phyloP scores from a whole-genome alignment of 78 protist genomes.

The Isochrysis galbana region DNA sequence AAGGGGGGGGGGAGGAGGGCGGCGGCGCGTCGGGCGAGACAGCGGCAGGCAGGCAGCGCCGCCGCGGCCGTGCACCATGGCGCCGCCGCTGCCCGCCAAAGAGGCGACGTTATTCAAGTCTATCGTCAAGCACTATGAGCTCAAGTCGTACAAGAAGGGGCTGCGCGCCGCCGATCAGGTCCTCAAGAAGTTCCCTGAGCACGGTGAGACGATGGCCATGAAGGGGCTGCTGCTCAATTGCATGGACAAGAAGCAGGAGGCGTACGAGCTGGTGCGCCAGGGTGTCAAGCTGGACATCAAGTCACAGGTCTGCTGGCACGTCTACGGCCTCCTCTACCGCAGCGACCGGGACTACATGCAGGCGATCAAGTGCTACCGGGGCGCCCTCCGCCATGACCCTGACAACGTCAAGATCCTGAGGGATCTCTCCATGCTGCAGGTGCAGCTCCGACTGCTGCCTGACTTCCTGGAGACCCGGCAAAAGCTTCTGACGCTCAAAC shows the following conservation, averaged over 20 bases:
- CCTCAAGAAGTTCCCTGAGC: slow-evolving; percentile 69
- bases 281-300: slow-evolving; percentile 64
- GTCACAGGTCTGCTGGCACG: slow-evolving; percentile 85
- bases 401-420: slow-evolving; percentile 76
- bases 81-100: not conserved
- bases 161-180: slow-evolving; percentile 73
- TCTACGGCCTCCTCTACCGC: slow-evolving; percentile 84
- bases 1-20: too few species aligned
- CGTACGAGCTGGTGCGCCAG: slow-evolving; percentile 73
- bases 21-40: too few species aligned
- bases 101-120: not conserved
- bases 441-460: slow-evolving; percentile 73
- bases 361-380: slow-evolving; percentile 87
- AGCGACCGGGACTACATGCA: slow-evolving; percentile 82
- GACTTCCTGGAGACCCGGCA: slow-evolving; percentile 73
- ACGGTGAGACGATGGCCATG: slow-evolving; percentile 82
- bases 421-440: slow-evolving; percentile 74
- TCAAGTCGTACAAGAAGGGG: slow-evolving; percentile 87
- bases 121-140: slow-evolving; percentile 75
- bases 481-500: slow-evolving; percentile 64
- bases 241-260: slow-evolving; percentile 72
- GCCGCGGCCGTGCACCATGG: too few species aligned
- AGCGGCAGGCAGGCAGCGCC: too few species aligned
- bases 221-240: slow-evolving; percentile 75
- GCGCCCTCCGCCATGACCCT: slow-evolving; percentile 73